Evolutionary conservation across 1,284 basidiomycete species (phyloP).

Genomic region (Sporisorium iseilematis-ciliati): DNA sequence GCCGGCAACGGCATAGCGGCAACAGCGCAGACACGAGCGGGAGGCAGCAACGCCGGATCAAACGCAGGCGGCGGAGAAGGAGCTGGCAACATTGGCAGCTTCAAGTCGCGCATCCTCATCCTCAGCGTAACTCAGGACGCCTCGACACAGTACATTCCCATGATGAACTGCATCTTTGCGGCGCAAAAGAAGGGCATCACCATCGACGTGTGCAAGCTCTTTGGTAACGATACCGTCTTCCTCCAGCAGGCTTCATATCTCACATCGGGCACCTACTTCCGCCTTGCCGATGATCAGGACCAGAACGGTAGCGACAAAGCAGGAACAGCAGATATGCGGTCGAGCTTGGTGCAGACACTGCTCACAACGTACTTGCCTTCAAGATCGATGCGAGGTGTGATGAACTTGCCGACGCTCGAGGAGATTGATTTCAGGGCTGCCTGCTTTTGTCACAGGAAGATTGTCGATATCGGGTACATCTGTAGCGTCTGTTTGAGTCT

Average conservation of each 20-base stretch:
- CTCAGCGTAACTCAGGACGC: constrained; percentile 91
- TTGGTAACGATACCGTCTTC: constrained; percentile 90
- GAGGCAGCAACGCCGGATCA: constrained; percentile 18
- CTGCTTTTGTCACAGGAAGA: constrained; percentile 98
- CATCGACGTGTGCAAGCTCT: constrained; percentile 94
- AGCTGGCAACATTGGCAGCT: constrained; percentile 29
- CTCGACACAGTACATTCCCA: constrained; percentile 89
- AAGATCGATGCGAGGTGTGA: constrained; percentile 77
- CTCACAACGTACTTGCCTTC: constrained; percentile 62
- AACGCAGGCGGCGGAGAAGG: constrained; percentile 9
- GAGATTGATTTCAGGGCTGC: constrained; percentile 96
- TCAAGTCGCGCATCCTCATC: constrained; percentile 79
- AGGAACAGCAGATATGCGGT: constrained; percentile 28
- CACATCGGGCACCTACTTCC: constrained; percentile 92
- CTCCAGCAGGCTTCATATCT: constrained; percentile 96
- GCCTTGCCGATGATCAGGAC: constrained; percentile 83
- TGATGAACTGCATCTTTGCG: constrained; percentile 99
- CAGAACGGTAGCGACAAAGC: constrained; percentile 75
- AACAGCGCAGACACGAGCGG: constrained; percentile 36
- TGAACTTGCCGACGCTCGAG: constrained; percentile 91
- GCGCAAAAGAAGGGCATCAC: constrained; percentile 96
- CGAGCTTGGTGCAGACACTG: constrained; percentile 59
- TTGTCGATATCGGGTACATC: constrained; percentile 96
- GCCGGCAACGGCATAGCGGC: constrained; percentile 22
- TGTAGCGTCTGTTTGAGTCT: constrained; percentile 74